Evolutionary conservation across 2,329 filamentous ascomycete species (phyloP).

Genomic region (Aspergillus sp.): DNA sequence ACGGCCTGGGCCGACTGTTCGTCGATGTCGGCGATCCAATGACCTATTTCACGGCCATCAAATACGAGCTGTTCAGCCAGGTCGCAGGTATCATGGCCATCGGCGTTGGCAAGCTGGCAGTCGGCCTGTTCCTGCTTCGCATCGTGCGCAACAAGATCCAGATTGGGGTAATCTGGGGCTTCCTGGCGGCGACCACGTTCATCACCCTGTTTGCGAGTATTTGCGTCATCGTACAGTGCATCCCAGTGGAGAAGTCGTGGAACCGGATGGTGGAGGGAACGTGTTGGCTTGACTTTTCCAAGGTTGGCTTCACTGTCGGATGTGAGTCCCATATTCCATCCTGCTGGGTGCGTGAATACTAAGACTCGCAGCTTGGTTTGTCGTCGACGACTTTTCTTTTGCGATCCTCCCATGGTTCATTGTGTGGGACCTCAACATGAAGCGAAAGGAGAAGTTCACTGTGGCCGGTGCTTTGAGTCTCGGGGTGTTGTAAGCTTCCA

Average conservation of each 20-base stretch:
- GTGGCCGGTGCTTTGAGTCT: constrained; percentile 45
- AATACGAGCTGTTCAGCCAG: constrained; percentile 23
- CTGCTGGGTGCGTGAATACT: not conserved
- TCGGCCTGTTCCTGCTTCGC: constrained; percentile 20
- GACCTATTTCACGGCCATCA: constrained; percentile 20
- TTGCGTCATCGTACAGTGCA: constrained; percentile 15
- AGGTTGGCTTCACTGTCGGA: constrained; percentile 23
- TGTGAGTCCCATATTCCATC: constrained; percentile 11
- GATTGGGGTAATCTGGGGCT: constrained; percentile 19
- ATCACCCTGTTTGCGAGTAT: constrained; percentile 21
- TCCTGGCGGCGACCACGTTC: constrained; percentile 12
- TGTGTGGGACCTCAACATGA: constrained; percentile 47
- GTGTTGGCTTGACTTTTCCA: constrained; percentile 24
- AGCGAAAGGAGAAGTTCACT: constrained; percentile 46
- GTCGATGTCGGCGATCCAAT: constrained; percentile 16
- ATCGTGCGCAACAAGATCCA: constrained; percentile 22
- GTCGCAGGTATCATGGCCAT: constrained; percentile 23
- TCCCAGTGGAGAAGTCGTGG: constrained; percentile 12
- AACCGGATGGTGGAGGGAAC: constrained; percentile 14
- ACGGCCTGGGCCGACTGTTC: constrained; percentile 13
- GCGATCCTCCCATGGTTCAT: constrained; percentile 44
- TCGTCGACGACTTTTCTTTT: constrained; percentile 23
- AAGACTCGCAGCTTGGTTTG: constrained; percentile 9
- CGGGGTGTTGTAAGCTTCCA: constrained; percentile 38
- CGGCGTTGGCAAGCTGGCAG: constrained; percentile 19